Evolutionary conservation across 78 protist genomes (phyloP).

Genomic region (Mantamonas sphyraenae): DNA sequence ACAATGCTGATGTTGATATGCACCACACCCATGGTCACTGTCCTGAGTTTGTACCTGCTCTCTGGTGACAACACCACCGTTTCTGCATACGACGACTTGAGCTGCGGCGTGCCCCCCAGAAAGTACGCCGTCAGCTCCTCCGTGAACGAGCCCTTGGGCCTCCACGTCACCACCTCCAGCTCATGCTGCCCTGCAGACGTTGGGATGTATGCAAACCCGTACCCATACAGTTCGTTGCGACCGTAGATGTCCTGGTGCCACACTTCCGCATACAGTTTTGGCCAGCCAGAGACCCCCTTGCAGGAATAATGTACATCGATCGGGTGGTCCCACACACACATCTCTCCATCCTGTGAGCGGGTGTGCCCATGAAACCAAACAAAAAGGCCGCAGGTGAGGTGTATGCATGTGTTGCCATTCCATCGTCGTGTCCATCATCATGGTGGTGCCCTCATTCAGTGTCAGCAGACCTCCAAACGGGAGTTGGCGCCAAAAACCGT

Average conservation of each 20-base stretch:
- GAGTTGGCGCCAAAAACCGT: too few species aligned
- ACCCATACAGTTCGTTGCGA: slow-evolving; percentile 10
- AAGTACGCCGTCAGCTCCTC: slow-evolving; percentile 8
- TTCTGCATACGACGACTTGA: too few species aligned
- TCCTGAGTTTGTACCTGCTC: not conserved
- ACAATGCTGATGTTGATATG: not conserved
- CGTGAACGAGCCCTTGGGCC: slow-evolving; percentile 15
- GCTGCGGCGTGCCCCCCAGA: slow-evolving; percentile 24
- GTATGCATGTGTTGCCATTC: too few species aligned
- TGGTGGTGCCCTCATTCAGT: too few species aligned
- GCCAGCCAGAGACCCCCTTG: slow-evolving; percentile 23
- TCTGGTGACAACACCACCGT: not conserved
- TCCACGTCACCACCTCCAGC: slow-evolving; percentile 13
- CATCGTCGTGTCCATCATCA: too few species aligned
- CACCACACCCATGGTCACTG: slow-evolving; percentile 9
- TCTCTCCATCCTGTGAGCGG: not conserved
- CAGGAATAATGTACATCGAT: slow-evolving; percentile 22
- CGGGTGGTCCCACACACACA: slow-evolving; percentile 17
- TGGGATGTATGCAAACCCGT: slow-evolving; percentile 29
- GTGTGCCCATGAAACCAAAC: not conserved
- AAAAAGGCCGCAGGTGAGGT: too few species aligned
- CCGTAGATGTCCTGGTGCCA: slow-evolving; percentile 21
- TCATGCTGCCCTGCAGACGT: slow-evolving; percentile 16
- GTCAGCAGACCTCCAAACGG: too few species aligned
- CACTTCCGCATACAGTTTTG: slow-evolving; percentile 7